Evolutionary conservation across 2,329 filamentous ascomycete species (phyloP).

Genomic region (Neonectria magnoliae): DNA sequence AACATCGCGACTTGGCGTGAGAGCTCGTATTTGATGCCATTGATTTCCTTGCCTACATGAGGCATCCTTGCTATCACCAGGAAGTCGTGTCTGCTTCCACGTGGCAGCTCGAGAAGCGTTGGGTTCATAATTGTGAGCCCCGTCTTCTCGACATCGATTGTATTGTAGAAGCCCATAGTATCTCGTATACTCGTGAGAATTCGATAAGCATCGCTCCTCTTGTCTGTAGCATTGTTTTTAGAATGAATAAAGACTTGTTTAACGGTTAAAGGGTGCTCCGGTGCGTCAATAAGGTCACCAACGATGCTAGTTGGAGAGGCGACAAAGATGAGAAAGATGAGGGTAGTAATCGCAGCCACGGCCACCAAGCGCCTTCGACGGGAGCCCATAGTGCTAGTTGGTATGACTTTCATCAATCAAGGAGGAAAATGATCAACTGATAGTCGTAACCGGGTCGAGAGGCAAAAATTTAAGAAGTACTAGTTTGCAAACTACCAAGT

Average conservation of each 20-base stretch:
- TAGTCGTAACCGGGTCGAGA: neutral
- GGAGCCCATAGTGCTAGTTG: conserved; percentile 4
- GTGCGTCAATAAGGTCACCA: neutral
- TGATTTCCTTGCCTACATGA: conserved; percentile 1
- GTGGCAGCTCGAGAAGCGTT: conserved; percentile 6
- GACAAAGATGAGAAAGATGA: conserved; percentile 4
- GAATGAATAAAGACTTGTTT: neutral
- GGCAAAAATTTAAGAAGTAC: neutral
- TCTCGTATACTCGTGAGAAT: conserved; percentile 9
- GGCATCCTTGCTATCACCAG: neutral
- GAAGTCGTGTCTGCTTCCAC: conserved; percentile 2
- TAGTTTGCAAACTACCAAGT: neutral
- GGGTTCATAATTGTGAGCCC: conserved; percentile 11
- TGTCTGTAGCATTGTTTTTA: neutral
- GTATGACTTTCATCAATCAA: conserved; percentile 4
- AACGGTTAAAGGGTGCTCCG: neutral
- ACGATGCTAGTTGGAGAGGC: neutral
- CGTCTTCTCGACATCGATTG: conserved; percentile 7
- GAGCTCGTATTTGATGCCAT: conserved; percentile 1
- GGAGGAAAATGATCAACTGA: neutral
- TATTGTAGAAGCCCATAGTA: conserved; percentile 4
- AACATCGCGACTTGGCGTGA: conserved; percentile 10
- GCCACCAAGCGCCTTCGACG: neutral
- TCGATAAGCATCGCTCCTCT: neutral
- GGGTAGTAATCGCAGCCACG: conserved; percentile 2